These are phyloP conservation scores for Parastagonospora nodorum DNA, from an alignment of 2,329 filamentous ascomycete genomes.

Conservation along the genomic window DNA sequence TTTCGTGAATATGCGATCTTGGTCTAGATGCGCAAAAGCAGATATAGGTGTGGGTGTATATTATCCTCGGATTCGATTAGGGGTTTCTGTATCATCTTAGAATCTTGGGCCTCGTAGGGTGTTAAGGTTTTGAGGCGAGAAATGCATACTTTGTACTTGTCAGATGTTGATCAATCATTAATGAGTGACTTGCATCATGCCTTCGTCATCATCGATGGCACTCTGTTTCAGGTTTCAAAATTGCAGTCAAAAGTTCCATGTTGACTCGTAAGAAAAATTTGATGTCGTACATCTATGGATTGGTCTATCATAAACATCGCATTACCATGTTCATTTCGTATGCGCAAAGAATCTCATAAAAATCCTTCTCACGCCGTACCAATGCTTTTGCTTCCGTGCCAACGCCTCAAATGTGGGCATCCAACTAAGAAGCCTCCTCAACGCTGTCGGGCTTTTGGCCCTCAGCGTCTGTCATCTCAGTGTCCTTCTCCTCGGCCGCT, in stretches of 20 bases:
- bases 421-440: constrained; percentile 40
- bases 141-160: too few species aligned
- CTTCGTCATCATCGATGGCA: neutral
- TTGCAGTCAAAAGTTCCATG: too few species aligned
- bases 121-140: too few species aligned
- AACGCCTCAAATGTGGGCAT: neutral
- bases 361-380: constrained; percentile 7
- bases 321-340: constrained; percentile 24
- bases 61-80: too few species aligned
- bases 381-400: constrained; percentile 1
- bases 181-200: neutral
- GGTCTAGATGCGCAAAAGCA: too few species aligned
- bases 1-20: too few species aligned
- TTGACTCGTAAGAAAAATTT: neutral
- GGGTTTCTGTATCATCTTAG: too few species aligned
- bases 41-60: too few species aligned
- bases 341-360: constrained; percentile 8
- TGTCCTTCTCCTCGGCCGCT: constrained; percentile 46
- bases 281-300: constrained; percentile 29
- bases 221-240: too few species aligned
- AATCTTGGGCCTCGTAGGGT: too few species aligned
- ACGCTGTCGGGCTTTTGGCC: constrained; percentile 45
- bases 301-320: constrained; percentile 37
- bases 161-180: too few species aligned
- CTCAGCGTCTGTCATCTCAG: constrained; percentile 67